phyloP scores from a whole-genome alignment of 305 asterid species.

The Plantago coronopus region DNA sequence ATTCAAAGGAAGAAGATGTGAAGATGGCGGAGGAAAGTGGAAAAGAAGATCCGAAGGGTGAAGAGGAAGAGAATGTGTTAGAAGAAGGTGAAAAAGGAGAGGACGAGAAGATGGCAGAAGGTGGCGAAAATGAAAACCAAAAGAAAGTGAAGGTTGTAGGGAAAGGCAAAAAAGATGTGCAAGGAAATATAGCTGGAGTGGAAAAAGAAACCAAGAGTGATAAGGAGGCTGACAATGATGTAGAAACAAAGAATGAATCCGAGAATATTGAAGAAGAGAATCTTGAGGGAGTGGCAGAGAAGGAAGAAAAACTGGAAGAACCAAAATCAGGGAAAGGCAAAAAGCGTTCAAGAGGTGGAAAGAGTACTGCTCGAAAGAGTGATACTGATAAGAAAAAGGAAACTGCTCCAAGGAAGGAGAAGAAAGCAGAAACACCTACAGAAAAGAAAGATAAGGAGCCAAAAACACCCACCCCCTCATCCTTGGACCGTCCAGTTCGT shows the following conservation, averaged over 20 bases:
- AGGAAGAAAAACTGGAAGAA: constrained; percentile 33
- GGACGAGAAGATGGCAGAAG: constrained; percentile 11
- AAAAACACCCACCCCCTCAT: constrained; percentile 46
- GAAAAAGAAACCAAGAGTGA: constrained; percentile 26
- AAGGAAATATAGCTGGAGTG: constrained; percentile 20
- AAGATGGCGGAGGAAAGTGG: constrained; percentile 5
- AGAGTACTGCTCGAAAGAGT: constrained; percentile 32
- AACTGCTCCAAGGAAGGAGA: constrained; percentile 30
- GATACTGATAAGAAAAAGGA: constrained; percentile 36
- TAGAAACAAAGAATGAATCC: constrained; percentile 21
- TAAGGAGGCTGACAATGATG: constrained; percentile 24
- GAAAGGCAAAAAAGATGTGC: constrained; percentile 5
- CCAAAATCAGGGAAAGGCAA: constrained; percentile 29
- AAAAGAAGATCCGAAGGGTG: constrained; percentile 1
- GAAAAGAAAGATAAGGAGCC: constrained; percentile 48
- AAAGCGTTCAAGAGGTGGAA: constrained; percentile 43
- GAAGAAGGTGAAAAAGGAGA: constrained; percentile 18
- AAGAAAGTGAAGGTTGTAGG: constrained; percentile 15
- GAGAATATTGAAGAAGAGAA: constrained; percentile 36
- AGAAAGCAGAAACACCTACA: constrained; percentile 31
- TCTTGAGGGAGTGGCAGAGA: constrained; percentile 27
- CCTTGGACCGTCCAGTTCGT: constrained; percentile 72
- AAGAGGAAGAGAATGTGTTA: constrained; percentile 5
- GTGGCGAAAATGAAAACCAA: constrained; percentile 18
- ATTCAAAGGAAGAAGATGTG: neutral